Base-by-base conservation (phyloP, 1,284 basidiomycete species). In the Ceratobasidium sp. region DNA sequence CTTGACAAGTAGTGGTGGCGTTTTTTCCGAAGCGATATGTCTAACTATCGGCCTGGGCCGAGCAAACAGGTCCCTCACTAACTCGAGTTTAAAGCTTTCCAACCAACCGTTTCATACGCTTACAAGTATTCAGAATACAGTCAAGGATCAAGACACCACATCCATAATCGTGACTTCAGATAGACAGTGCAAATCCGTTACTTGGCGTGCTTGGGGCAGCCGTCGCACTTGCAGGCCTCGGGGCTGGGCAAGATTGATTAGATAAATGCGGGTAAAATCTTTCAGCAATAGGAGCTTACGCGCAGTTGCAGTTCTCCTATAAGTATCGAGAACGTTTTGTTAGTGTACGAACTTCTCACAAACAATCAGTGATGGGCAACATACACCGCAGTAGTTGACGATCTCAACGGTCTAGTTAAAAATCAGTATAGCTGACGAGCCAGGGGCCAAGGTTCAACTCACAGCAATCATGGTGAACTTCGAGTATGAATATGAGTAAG, bases 321-420 rank as follows among this genome's bases (percentile, higher is more conserved):
- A 2, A 44, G 28, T n/a, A 13, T 26, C 2, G 40, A 48, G 23
- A 46, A 15, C 13, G 3, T 64, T 42, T 42, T 33, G 44, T 73
- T 62, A 73, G 70, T 23, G 40, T 26, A 64, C 7, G 40, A 26
- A 33, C 28, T 12, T 64, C n/a, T 9, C 9, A 44, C 33, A 9
- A 50, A 48, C 12, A n/a, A n/a, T n/a, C n/a, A n/a, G n/a, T n/a
- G 12, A 12, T 38, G 12, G 13, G 42, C 7, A 12, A 73, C 70
- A 23, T 73, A 73, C 70, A 48, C 70, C 70, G 44, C 70, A 73
- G 70, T 73, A 73, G 70, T 73, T 73, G 70, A 73, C 70, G 59
- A 73, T 73, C 70, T 73, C 70, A 17, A 73, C 23, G 44, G 70
- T 52, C 70, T 73, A n/a, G n/a, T 28, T 28, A 12, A 13, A 48